Conservation (phyloP, 164 flowering plant genomes). For the Vitis amurensis region DNA sequence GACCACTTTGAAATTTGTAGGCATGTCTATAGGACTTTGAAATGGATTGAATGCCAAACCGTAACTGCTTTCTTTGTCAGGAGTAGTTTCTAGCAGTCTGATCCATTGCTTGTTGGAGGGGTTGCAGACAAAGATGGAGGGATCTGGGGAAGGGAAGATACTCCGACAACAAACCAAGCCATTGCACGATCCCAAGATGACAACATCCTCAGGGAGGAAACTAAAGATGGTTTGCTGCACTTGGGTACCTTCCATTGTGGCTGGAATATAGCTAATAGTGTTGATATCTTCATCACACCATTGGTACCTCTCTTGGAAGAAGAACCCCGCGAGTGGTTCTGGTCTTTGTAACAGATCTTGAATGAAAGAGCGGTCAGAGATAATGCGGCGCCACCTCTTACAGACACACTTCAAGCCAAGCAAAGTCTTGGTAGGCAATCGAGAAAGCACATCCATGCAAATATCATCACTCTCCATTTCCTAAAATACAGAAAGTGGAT, state of each 20-base stretch:
- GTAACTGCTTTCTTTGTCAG: conserved; percentile 13
- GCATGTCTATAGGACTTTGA: conserved; percentile 8
- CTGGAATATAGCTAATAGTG: conserved; percentile 28
- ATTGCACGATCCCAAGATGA: conserved; percentile 30
- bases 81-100: conserved; percentile 17
- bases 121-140: conserved; percentile 43
- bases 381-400: conserved; percentile 30
- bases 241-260: background rate
- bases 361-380: conserved; percentile 30
- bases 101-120: conserved; percentile 41
- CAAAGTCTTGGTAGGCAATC: conserved; percentile 26
- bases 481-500: too few relatives aligned
- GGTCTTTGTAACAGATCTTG: conserved; percentile 20
- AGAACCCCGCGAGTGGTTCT: conserved; percentile 35
- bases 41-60: conserved; percentile 42
- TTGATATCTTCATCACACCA: conserved; percentile 19
- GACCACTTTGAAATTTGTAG: conserved; percentile 33
- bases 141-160: conserved; percentile 24
- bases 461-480: conserved; percentile 18
- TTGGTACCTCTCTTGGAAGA: conserved; percentile 39
- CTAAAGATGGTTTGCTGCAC: conserved; percentile 19
- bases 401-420: conserved; percentile 33
- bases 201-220: conserved; percentile 46
- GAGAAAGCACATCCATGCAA: conserved; percentile 25
- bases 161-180: conserved; percentile 49